phyloP scores from a whole-genome alignment of 2,329 filamentous ascomycete genomes.

The Aspergillus puulaauensis region DNA sequence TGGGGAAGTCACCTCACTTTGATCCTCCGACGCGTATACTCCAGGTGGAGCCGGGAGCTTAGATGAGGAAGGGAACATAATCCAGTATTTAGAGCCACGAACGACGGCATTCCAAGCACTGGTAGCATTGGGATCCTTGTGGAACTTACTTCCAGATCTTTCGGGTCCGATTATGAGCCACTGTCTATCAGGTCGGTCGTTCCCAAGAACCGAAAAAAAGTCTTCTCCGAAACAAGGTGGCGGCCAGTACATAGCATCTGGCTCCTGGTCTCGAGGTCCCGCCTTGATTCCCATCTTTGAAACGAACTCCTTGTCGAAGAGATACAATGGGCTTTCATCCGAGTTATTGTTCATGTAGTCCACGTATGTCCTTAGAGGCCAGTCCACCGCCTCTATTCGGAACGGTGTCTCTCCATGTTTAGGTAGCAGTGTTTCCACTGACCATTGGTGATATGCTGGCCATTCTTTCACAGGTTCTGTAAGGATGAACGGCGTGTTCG shows the following conservation, averaged over 20 bases:
- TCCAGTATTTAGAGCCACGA: constrained; percentile 92
- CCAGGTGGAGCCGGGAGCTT: constrained; percentile 71
- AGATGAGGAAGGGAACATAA: constrained; percentile 83
- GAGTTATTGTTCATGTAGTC: constrained; percentile 75
- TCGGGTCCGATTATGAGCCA: constrained; percentile 92
- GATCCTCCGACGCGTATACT: constrained; percentile 84
- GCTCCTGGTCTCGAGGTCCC: constrained; percentile 43
- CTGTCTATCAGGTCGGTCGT: constrained; percentile 78
- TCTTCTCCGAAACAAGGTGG: constrained; percentile 85
- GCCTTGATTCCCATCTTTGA: constrained; percentile 76
- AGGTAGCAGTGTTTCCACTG: constrained; percentile 63
- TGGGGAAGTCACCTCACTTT: constrained; percentile 89
- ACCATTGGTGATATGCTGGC: constrained; percentile 77
- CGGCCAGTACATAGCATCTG: constrained; percentile 67
- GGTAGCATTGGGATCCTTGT: constrained; percentile 73
- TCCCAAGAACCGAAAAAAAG: constrained; percentile 74
- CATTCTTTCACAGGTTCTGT: constrained; percentile 78
- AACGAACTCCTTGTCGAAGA: constrained; percentile 85
- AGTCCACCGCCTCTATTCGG: constrained; percentile 90
- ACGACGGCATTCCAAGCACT: constrained; percentile 93
- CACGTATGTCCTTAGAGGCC: constrained; percentile 77
- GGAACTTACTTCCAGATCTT: constrained; percentile 88
- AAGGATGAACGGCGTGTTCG: constrained; percentile 79
- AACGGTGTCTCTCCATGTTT: constrained; percentile 69
- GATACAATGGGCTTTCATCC: constrained; percentile 88